Base-by-base conservation (phyloP, 306 rosid species). In the Urtica urens region DNA sequence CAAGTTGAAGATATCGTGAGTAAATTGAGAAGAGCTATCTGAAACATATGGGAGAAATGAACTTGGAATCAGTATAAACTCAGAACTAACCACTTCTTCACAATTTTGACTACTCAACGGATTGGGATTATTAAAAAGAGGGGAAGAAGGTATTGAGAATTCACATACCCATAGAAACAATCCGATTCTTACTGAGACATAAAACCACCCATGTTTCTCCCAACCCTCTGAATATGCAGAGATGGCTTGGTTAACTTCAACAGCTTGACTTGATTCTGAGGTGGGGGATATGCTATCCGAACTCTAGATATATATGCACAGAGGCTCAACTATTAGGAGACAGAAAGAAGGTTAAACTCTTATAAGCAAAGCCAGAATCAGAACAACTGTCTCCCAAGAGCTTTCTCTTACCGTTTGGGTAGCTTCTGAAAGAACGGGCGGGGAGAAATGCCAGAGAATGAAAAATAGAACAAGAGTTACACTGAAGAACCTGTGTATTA, bases 401-500 rank as follows among this genome's bases (percentile, higher is more conserved):
- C 51, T 46, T 52, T 42, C 49, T 41, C 69, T 57, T 70, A 85
- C 95, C 67, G 55, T 75, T 54, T 49, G 28, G 24, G 63, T 55
- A 19, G 71, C 47, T 10, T 64, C 25, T 10, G 75, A 59, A 59
- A 49, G 58, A 58, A 73, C 88, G 45, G 74, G 42, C 0, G 95
- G 79, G 2, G 99, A 85, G 50, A 63, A 67, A 58, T 61, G 65
- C 94, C 95, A 90, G 37, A 90, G 70, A 69, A 79, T 31, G 71
- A 79, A 90, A 71, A 81, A 85, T 38, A 71, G 50, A 48, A 85
- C 33, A 54, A 90, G 99, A 41, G 99, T 84, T 71, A 75, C 71
- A 69, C 99, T 67, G 70, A 90, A 81, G 76, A 90, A 90, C 87
- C 99, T 90, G 95, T 79, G 99, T 80, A 90, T 90, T 65, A 79